Evolutionary conservation across 2,329 filamentous ascomycete species (phyloP).

Genomic region (Fusarium anguioides): DNA sequence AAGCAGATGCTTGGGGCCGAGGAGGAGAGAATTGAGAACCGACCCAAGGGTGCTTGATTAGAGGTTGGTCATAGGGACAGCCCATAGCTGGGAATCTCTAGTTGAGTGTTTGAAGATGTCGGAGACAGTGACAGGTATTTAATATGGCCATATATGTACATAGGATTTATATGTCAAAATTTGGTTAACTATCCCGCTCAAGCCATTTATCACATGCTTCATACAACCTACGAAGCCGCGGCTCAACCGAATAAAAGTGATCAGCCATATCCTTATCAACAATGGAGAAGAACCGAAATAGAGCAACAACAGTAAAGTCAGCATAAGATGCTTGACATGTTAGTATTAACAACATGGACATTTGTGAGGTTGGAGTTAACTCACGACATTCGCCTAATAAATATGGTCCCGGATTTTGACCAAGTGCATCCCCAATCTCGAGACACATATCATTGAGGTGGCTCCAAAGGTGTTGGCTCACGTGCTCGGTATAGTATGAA

Average conservation of each 20-base stretch:
- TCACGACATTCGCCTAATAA: background rate
- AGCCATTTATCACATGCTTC: background rate
- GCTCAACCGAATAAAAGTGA: background rate
- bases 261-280: background rate
- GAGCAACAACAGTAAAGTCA: background rate
- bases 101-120: too few relatives aligned
- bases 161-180: too few relatives aligned
- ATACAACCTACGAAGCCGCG: background rate
- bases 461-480: slow-evolving; percentile 1
- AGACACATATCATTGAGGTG: background rate
- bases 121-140: too few relatives aligned
- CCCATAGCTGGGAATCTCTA: too few relatives aligned
- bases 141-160: too few relatives aligned
- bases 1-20: slow-evolving; percentile 22
- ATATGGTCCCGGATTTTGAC: background rate
- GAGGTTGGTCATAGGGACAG: too few relatives aligned
- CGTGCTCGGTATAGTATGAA: background rate
- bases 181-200: background rate
- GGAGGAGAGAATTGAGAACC: slow-evolving; percentile 1
- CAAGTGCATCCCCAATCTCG: background rate
- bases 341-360: fast-evolving
- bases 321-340: background rate
- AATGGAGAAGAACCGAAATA: slow-evolving; percentile 1
- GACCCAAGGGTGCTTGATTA: too few relatives aligned
- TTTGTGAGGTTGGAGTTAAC: fast-evolving